Conservation (phyloP, 2,329 filamentous ascomycete genomes). For the Canariomyces notabilis region DNA sequence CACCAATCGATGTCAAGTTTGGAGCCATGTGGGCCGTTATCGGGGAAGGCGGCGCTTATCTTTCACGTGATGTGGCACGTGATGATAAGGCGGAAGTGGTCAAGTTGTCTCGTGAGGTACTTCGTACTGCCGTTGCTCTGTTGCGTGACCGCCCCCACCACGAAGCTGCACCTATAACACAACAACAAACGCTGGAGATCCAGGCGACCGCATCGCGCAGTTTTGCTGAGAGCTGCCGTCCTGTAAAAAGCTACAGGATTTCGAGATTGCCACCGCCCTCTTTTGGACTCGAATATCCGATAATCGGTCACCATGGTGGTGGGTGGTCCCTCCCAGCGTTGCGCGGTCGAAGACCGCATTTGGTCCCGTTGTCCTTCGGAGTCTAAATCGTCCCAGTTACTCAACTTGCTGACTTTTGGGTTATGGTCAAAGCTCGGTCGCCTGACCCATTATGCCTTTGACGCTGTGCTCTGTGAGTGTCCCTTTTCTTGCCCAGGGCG, state of each 20-base stretch:
- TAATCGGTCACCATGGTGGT: conserved; percentile 28
- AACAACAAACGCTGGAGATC: conserved; percentile 6
- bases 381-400: conserved; percentile 48
- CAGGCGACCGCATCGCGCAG: not conserved
- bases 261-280: conserved; percentile 5
- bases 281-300: conserved; percentile 1
- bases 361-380: conserved; percentile 26
- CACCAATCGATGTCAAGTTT: conserved; percentile 11
- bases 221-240: not conserved
- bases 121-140: not conserved
- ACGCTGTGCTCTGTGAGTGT: conserved; percentile 80
- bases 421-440: conserved; percentile 79
- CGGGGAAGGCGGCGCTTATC: too few relatives aligned
- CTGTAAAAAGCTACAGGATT: not conserved
- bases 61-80: conserved; percentile 16
- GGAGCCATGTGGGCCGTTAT: conserved; percentile 10
- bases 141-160: conserved; percentile 7
- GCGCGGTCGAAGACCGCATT: conserved; percentile 12
- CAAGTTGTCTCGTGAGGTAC: conserved; percentile 7
- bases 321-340: conserved; percentile 16
- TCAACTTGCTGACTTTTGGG: conserved; percentile 65
- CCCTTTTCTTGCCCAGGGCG: conserved; percentile 1
- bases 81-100: conserved; percentile 8
- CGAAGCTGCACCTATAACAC: not conserved
- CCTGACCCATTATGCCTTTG: conserved; percentile 91